Base-by-base conservation (phyloP, 75 land plant genomes). In the Pinus tabuliformis region DNA sequence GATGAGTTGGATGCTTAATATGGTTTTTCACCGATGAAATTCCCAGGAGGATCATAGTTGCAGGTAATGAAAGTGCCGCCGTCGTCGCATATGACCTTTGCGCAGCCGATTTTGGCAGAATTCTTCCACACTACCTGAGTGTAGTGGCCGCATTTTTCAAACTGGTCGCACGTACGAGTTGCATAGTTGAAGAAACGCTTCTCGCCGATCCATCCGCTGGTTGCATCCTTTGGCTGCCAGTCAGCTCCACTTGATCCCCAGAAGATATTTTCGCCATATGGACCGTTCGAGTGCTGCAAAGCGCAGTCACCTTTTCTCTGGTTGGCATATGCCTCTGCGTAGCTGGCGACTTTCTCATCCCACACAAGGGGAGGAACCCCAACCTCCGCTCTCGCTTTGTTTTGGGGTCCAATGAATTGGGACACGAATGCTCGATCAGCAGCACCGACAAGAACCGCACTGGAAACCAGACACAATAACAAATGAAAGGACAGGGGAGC, bases 281-380 rank as follows among this genome's bases (percentile, higher is more conserved):
- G 83, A 5, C 87, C 87, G 60, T 86, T 83, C 5, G 94, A 91
- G 63, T 91, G 94, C 64, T 81, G 75, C 75, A 83, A 76, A 49
- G 63, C 62, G 86, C 94, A 91, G 73, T 91, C 90, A 6, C 73
- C 77, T 59, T 52, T 74, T 15, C 91, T 72, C 81, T 83, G 76
- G 30, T 70, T 75, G 4, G 94, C 94, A 90, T 88, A 91, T 91
- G 90, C 89, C 59, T 62, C 59, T 13, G 94, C 94, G 78, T 91
- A 87, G n/a, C 33, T 73, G 54, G 88, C 89, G 22, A 91, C 80
- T 57, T 71, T 63, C 24, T 56, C 72, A 54, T 89, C 87, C 94
- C 94, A 91, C 36, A 49, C 21, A 62, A 91, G 70, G 0, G 94
- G 91, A 6, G 80, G 80, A 84, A 82, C 89, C 77, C 79, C 79